Evolutionary conservation across 2,329 filamentous ascomycete genomes (phyloP).

Genomic region (Phialophora chinensis): DNA sequence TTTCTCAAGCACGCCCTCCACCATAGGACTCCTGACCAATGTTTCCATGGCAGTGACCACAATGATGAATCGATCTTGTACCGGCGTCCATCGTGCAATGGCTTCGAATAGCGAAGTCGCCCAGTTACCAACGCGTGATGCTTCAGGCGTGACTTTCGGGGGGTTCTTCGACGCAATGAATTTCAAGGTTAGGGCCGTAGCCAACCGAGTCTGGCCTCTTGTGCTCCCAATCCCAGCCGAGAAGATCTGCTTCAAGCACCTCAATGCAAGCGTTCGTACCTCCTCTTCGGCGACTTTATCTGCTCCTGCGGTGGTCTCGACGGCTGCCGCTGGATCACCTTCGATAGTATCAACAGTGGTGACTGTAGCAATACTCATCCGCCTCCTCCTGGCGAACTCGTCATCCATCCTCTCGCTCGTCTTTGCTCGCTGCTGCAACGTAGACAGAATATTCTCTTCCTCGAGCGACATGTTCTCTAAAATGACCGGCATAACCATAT

Average conservation of each 20-base stretch:
- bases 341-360: slow-evolving; percentile 72
- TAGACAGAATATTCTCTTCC: slow-evolving; percentile 70
- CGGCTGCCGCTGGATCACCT: slow-evolving; percentile 68
- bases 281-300: slow-evolving; percentile 90
- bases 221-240: slow-evolving; percentile 69
- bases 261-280: slow-evolving; percentile 80
- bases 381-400: slow-evolving; percentile 67
- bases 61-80: slow-evolving; percentile 92
- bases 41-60: slow-evolving; percentile 80
- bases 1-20: slow-evolving; percentile 72
- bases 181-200: slow-evolving; percentile 73
- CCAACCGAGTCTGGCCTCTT: slow-evolving; percentile 77
- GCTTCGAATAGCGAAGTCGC: slow-evolving; percentile 80
- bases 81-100: slow-evolving; percentile 84
- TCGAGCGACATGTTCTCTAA: slow-evolving; percentile 84
- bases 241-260: slow-evolving; percentile 86
- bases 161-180: slow-evolving; percentile 69
- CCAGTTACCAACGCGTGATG: slow-evolving; percentile 68
- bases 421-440: slow-evolving; percentile 70
- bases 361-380: slow-evolving; percentile 80
- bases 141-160: slow-evolving; percentile 53
- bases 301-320: slow-evolving; percentile 81
- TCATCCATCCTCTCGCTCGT: slow-evolving; percentile 71
- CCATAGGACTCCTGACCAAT: slow-evolving; percentile 70
- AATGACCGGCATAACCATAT: slow-evolving; percentile 80